phyloP scores from a whole-genome alignment of 2,329 filamentous ascomycete genomes.

The Whalleya microplaca region DNA sequence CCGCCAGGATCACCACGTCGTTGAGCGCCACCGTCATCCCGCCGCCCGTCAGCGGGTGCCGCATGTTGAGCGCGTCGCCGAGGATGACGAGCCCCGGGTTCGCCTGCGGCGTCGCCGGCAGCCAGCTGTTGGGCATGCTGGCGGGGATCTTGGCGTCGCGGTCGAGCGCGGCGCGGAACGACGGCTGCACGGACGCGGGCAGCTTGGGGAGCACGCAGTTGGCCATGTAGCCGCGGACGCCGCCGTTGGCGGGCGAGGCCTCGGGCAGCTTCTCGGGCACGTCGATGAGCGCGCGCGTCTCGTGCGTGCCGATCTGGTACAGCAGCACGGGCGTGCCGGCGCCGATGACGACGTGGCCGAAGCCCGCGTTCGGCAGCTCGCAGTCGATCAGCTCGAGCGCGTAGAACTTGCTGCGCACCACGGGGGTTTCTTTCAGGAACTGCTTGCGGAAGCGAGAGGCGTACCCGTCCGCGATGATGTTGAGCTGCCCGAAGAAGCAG shows the following conservation, averaged over 20 bases:
- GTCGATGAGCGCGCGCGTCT: conserved; percentile 89
- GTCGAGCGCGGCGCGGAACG: conserved; percentile 76
- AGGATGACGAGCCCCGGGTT: conserved; percentile 77
- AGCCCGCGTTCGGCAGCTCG: conserved; percentile 71
- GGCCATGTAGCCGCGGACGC: conserved; percentile 81
- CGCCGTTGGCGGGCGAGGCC: conserved; percentile 74
- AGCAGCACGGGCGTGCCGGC: conserved; percentile 78
- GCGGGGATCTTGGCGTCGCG: conserved; percentile 70
- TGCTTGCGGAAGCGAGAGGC: conserved; percentile 87
- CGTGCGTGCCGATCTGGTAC: conserved; percentile 95
- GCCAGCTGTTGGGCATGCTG: conserved; percentile 95
- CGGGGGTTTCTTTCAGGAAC: conserved; percentile 67
- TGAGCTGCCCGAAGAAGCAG: conserved; percentile 86
- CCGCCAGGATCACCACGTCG: conserved; percentile 79
- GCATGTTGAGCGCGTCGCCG: conserved; percentile 98
- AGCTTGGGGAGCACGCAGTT: conserved; percentile 80
- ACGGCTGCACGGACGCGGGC: conserved; percentile 71
- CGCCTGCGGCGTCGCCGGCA: conserved; percentile 74
- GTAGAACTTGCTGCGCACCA: conserved; percentile 86
- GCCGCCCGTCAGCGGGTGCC: conserved; percentile 94
- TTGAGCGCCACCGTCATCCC: conserved; percentile 98
- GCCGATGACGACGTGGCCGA: conserved; percentile 87
- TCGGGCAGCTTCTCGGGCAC: conserved; percentile 77
- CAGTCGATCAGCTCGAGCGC: conserved; percentile 91
- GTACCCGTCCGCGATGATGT: conserved; percentile 91